phyloP scores from a whole-genome alignment of 2,329 filamentous ascomycete species.

The Alternaria alternata region DNA sequence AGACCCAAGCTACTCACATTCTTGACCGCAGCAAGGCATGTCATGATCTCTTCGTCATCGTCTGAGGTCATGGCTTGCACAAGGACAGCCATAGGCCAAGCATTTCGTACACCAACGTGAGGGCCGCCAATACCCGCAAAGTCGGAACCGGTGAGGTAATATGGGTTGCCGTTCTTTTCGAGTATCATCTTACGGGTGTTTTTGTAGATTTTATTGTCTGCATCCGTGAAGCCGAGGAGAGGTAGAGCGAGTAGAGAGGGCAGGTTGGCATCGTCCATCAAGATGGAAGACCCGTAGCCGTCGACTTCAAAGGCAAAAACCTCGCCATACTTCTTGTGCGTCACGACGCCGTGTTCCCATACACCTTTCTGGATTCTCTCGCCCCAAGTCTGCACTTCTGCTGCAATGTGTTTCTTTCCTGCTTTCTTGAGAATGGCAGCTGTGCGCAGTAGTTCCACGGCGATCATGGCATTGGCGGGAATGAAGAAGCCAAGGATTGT shows the following conservation, averaged over 20 bases:
- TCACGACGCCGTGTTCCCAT: conserved; percentile 82
- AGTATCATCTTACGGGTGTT: conserved; percentile 89
- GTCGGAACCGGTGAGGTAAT: conserved; percentile 77
- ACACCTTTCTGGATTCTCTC: conserved; percentile 77
- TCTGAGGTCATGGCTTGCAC: conserved; percentile 90
- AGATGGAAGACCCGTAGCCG: conserved; percentile 79
- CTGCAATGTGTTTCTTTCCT: conserved; percentile 62
- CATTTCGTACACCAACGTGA: conserved; percentile 83
- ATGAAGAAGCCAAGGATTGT: conserved; percentile 95
- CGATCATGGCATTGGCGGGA: conserved; percentile 95
- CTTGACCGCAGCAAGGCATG: conserved; percentile 77
- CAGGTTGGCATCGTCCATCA: conserved; percentile 92
- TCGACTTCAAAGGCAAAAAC: conserved; percentile 91
- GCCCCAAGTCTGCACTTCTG: conserved; percentile 64
- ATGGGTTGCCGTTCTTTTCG: conserved; percentile 80
- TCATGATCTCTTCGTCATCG: conserved; percentile 80
- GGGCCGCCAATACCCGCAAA: conserved; percentile 91
- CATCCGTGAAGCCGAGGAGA: conserved; percentile 75
- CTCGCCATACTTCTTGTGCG: conserved; percentile 75
- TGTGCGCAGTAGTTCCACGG: conserved; percentile 81
- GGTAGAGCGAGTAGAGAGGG: conserved; percentile 82
- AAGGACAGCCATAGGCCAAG: conserved; percentile 96
- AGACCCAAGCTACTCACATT: conserved; percentile 77
- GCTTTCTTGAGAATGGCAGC: conserved; percentile 72
- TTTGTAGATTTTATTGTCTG: conserved; percentile 75